Conservation (phyloP, 805 yeast genomes). For the Suhomyces sp. region DNA sequence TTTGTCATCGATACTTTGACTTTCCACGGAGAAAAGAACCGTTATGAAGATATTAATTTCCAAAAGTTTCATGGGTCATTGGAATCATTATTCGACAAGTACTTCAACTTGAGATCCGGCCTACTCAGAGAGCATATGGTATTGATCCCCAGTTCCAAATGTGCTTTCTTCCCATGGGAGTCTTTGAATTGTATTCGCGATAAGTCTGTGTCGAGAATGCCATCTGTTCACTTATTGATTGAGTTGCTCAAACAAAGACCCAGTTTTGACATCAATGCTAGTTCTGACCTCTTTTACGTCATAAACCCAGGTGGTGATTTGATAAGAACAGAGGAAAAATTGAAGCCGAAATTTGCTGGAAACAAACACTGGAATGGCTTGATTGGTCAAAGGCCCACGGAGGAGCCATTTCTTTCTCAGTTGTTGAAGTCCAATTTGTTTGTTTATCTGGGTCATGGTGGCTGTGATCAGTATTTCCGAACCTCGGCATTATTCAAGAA, state of each 20-base stretch:
- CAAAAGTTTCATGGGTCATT: conserved; percentile 54
- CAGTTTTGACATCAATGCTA: conserved; percentile 1
- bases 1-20: conserved; percentile 59
- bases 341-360: conserved; percentile 44
- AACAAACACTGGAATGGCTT: conserved; percentile 52
- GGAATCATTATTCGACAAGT: conserved; percentile 42
- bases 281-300: conserved; percentile 45
- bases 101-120: conserved; percentile 11
- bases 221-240: conserved; percentile 51
- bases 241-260: conserved; percentile 29
- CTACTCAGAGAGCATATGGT: conserved; percentile 53
- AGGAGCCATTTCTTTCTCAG: conserved; percentile 46
- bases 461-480: conserved; percentile 82
- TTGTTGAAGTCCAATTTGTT: conserved; percentile 48
- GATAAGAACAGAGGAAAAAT: conserved; percentile 58
- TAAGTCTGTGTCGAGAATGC: conserved; percentile 70
- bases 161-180: conserved; percentile 90
- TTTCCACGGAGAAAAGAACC: conserved; percentile 63
- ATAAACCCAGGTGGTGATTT: conserved; percentile 86
- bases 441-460: conserved; percentile 91
- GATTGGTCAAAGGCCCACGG: conserved; percentile 56
- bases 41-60: conserved; percentile 64
- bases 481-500: conserved; percentile 45
- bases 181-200: conserved; percentile 56
- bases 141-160: conserved; percentile 62